A percentile compares a stretch with the other conserved stretches of the same genome.
These are phyloP conservation scores for Centrapalus pauciflorus DNA, from an alignment of 129 eudicot genomes.

Conservation along the genomic window DNA sequence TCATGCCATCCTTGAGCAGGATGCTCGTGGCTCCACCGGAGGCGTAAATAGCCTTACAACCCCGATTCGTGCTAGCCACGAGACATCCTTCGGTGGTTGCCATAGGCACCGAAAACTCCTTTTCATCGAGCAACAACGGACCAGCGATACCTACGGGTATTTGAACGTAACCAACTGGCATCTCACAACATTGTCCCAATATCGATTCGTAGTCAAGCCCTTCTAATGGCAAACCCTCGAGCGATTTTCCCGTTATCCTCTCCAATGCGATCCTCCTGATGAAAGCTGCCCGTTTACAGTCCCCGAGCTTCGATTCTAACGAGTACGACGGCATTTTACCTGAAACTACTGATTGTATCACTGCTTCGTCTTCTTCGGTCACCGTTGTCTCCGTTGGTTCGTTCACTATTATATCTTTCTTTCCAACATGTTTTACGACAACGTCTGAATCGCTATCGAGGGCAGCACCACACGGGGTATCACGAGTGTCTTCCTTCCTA, in stretches of 20 bases:
- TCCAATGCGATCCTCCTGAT: conserved; percentile 52
- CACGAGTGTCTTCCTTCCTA: background rate
- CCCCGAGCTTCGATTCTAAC: conserved; percentile 45
- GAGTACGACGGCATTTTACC: conserved; percentile 48
- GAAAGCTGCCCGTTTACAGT: conserved; percentile 43
- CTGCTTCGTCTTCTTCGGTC: conserved; percentile 33
- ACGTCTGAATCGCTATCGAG: conserved; percentile 6
- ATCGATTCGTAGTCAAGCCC: conserved; percentile 54
- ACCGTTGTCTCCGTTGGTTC: background rate
- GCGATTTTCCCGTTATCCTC: conserved; percentile 40
- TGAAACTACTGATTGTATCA: conserved; percentile 33
- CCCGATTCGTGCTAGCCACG: conserved; percentile 67
- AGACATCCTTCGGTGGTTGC: conserved; percentile 68
- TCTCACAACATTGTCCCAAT: conserved; percentile 67
- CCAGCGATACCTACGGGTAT: conserved; percentile 68
- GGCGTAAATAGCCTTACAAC: conserved; percentile 48
- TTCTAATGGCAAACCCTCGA: conserved; percentile 44
- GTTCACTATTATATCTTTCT: background rate
- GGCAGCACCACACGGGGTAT: background rate
- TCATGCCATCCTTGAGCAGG: conserved; percentile 53
- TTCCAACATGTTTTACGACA: background rate
- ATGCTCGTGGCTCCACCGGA: conserved; percentile 47
- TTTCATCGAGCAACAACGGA: conserved; percentile 50
- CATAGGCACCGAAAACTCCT: conserved; percentile 57
- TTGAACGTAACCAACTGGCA: conserved; percentile 66